A percentile compares a stretch with the other conserved stretches of the same genome.
These are phyloP conservation scores for Phytophthora aleatoria DNA, from an alignment of 352 stramenopile species.

Conservation along the genomic window DNA sequence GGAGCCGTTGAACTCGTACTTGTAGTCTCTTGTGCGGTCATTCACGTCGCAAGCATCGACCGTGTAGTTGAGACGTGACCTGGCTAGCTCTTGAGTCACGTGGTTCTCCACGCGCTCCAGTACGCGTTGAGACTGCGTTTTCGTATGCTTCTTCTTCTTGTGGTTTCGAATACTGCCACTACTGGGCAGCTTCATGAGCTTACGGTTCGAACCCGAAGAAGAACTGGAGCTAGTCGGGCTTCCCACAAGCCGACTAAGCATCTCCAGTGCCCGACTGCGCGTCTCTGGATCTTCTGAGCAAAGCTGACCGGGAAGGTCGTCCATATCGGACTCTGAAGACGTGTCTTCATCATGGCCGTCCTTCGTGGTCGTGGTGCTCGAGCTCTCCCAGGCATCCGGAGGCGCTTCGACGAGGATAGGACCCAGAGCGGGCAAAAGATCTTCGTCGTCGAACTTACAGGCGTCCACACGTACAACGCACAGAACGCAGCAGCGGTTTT, in stretches of 20 bases:
- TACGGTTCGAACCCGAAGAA: slow-evolving; percentile 20
- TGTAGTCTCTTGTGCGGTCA: slow-evolving; percentile 54
- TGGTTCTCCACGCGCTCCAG: slow-evolving; percentile 49
- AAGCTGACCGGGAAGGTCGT: slow-evolving; percentile 42
- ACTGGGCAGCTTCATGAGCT: slow-evolving; percentile 26
- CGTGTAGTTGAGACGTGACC: slow-evolving; percentile 27
- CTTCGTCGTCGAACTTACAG: slow-evolving; percentile 56
- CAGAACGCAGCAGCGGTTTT: slow-evolving; percentile 50
- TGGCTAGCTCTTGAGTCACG: slow-evolving; percentile 37
- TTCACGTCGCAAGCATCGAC: slow-evolving; percentile 31
- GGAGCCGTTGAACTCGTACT: slow-evolving; percentile 43
- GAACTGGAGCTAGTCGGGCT: slow-evolving; percentile 24
- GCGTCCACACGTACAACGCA: slow-evolving; percentile 59
- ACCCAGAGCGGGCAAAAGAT: slow-evolving; percentile 41
- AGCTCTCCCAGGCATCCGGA: slow-evolving; percentile 43
- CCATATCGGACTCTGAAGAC: slow-evolving; percentile 23
- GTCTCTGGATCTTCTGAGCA: slow-evolving; percentile 48
- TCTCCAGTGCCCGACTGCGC: slow-evolving; percentile 49
- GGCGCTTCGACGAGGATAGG: slow-evolving; percentile 44
- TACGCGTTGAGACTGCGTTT: slow-evolving; percentile 38
- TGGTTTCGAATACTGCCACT: slow-evolving; percentile 6
- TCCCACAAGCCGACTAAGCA: slow-evolving; percentile 43
- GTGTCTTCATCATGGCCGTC: slow-evolving; percentile 23
- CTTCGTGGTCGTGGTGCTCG: slow-evolving; percentile 14
- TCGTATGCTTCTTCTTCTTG: slow-evolving; percentile 28